A percentile compares a stretch with the other conserved stretches of the same genome.
These are phyloP conservation scores for Talinum fruticosum DNA, from an alignment of 148 eudicot species.

Conservation along the genomic window DNA sequence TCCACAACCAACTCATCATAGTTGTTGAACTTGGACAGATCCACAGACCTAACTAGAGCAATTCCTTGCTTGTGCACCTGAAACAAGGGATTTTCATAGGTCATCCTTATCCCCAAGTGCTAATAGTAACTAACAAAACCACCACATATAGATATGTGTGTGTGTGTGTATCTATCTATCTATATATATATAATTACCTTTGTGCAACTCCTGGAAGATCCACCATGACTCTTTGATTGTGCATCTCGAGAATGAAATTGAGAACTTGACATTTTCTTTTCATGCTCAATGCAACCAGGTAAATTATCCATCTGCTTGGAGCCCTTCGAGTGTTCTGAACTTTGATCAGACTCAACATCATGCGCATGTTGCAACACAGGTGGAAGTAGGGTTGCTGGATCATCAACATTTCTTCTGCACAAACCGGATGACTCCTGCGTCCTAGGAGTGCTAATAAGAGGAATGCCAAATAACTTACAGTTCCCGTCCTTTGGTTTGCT, in stretches of 20 bases:
- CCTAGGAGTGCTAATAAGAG: slow-evolving; percentile 46
- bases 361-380: slow-evolving; percentile 32
- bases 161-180: too few relatives aligned
- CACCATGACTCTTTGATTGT: slow-evolving; percentile 53
- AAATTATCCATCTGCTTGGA: slow-evolving; percentile 39
- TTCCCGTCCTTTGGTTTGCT: slow-evolving; percentile 59
- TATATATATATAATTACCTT: slow-evolving; percentile 68
- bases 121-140: background rate
- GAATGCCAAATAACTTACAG: slow-evolving; percentile 84
- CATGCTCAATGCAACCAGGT: slow-evolving; percentile 43
- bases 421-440: slow-evolving; percentile 31
- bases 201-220: slow-evolving; percentile 84
- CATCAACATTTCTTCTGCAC: slow-evolving; percentile 24
- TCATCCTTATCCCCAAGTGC: background rate
- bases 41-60: slow-evolving; percentile 95
- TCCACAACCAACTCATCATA: slow-evolving; percentile 78
- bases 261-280: slow-evolving; percentile 37
- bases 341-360: slow-evolving; percentile 42
- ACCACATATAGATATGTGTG: too few relatives aligned
- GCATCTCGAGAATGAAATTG: slow-evolving; percentile 34
- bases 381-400: slow-evolving; percentile 32
- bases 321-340: slow-evolving; percentile 46
- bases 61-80: slow-evolving; percentile 97
- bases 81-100: slow-evolving; percentile 6
- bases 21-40: slow-evolving; percentile 73